Evolutionary conservation across 1,284 basidiomycete species (phyloP).

Genomic region (Takashimella tepidaria): DNA sequence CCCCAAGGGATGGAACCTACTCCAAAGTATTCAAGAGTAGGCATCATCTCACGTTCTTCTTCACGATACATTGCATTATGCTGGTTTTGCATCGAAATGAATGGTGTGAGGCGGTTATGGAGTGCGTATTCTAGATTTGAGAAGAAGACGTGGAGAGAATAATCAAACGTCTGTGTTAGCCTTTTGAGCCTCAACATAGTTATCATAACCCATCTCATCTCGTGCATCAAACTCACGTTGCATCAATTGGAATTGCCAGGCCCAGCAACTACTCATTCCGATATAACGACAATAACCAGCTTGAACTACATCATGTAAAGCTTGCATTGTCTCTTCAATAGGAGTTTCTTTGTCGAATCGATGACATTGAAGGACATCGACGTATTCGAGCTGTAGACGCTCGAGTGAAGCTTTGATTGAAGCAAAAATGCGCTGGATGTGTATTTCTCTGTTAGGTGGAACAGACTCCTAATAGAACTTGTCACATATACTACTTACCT

Average conservation of each 20-base stretch:
- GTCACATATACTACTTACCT: too few species aligned
- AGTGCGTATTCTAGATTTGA: constrained; percentile 41
- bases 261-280: constrained; percentile 54
- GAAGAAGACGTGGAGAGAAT: too few species aligned
- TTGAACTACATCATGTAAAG: constrained; percentile 61
- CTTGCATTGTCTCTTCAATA: constrained; percentile 61
- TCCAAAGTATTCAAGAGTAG: constrained; percentile 41
- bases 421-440: constrained; percentile 59
- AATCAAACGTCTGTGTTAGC: too few species aligned
- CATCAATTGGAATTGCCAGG: constrained; percentile 44
- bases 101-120: constrained; percentile 56
- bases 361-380: constrained; percentile 58
- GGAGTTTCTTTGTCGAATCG: constrained; percentile 60
- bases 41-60: constrained; percentile 64
- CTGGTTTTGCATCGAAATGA: constrained; percentile 64
- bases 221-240: constrained; percentile 21
- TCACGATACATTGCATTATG: constrained; percentile 54
- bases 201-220: constrained; percentile 1
- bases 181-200: too few species aligned
- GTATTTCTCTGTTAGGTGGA: too few species aligned
- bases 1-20: constrained; percentile 31
- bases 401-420: constrained; percentile 61
- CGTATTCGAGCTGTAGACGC: constrained; percentile 63
- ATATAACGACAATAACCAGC: constrained; percentile 61
- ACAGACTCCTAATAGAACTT: too few species aligned